These are phyloP conservation scores for Ceratocystis alfenasii DNA, from an alignment of 2,329 filamentous ascomycete genomes.

Conservation along the genomic window DNA sequence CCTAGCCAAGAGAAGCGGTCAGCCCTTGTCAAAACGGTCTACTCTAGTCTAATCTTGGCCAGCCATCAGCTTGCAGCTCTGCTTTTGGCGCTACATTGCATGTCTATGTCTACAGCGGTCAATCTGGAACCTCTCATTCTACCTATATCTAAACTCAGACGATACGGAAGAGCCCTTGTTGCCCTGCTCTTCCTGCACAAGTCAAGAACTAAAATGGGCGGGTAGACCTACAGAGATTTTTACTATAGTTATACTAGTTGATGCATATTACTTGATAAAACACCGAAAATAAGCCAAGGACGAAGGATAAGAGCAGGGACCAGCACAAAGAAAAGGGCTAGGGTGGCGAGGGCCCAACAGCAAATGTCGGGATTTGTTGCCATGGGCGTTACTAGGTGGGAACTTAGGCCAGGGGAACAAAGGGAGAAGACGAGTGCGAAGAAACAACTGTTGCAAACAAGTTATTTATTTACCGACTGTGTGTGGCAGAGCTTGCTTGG, in stretches of 20 bases:
- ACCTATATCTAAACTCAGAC: neutral
- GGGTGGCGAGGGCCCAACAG: slow-evolving; percentile 1
- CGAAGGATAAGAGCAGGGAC: neutral
- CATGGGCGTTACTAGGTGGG: slow-evolving; percentile 14
- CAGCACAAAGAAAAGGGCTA: neutral
- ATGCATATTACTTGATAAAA: neutral
- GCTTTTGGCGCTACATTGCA: neutral
- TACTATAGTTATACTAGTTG: no score
- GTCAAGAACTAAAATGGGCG: neutral
- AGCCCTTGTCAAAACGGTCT: neutral
- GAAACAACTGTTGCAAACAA: slow-evolving; percentile 18
- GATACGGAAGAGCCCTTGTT: neutral
- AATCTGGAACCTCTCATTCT: neutral
- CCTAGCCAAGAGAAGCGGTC: neutral
- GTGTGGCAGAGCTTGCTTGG: neutral
- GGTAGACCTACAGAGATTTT: no score
- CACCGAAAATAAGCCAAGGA: neutral
- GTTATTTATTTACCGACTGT: slow-evolving; percentile 20
- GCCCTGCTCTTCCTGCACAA: neutral
- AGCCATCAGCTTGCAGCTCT: neutral
- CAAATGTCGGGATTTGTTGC: slow-evolving; percentile 12
- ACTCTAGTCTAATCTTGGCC: neutral
- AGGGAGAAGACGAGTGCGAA: neutral
- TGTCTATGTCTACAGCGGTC: neutral
- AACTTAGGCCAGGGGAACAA: slow-evolving; percentile 3